Conservation (phyloP, 257 asterid species). For the Vinca minor region DNA sequence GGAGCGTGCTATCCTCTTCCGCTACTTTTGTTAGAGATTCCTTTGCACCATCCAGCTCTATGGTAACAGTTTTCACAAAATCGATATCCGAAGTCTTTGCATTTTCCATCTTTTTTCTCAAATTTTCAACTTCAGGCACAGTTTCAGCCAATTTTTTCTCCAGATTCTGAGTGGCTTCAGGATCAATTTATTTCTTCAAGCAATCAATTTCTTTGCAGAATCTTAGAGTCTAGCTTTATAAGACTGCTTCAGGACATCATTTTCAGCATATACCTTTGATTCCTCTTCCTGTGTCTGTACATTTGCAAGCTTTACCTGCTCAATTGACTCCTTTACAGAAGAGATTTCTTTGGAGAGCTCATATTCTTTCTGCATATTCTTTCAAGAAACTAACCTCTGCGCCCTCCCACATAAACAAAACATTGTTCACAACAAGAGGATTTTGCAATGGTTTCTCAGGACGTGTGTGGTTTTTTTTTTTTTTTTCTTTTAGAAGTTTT, state of each 20-base stretch:
- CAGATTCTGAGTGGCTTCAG: constrained; percentile 36
- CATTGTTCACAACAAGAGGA: too few species aligned
- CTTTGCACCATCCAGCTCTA: constrained; percentile 73
- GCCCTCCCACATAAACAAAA: too few species aligned
- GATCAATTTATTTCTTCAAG: constrained; percentile 52
- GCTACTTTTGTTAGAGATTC: constrained; percentile 61
- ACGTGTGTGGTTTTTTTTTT: too few species aligned
- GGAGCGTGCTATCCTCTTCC: constrained; percentile 56
- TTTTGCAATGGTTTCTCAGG: too few species aligned
- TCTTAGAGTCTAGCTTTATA: constrained; percentile 50
- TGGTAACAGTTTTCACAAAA: constrained; percentile 52
- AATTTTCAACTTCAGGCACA: constrained; percentile 41
- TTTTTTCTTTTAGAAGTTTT: too few species aligned
- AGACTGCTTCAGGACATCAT: constrained; percentile 49
- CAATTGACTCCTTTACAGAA: constrained; percentile 40
- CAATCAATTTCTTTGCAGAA: constrained; percentile 37
- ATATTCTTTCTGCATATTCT: constrained; percentile 37
- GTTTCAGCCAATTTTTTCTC: constrained; percentile 52
- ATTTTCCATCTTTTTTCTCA: constrained; percentile 38
- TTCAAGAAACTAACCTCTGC: too few species aligned
- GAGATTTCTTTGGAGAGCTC: constrained; percentile 65
- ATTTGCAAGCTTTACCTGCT: constrained; percentile 47
- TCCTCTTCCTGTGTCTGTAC: constrained; percentile 50
- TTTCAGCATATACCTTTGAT: constrained; percentile 35
- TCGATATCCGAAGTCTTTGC: constrained; percentile 49